Conservation (phyloP, 768 basidiomycete genomes). For the Lactarius vividus region DNA sequence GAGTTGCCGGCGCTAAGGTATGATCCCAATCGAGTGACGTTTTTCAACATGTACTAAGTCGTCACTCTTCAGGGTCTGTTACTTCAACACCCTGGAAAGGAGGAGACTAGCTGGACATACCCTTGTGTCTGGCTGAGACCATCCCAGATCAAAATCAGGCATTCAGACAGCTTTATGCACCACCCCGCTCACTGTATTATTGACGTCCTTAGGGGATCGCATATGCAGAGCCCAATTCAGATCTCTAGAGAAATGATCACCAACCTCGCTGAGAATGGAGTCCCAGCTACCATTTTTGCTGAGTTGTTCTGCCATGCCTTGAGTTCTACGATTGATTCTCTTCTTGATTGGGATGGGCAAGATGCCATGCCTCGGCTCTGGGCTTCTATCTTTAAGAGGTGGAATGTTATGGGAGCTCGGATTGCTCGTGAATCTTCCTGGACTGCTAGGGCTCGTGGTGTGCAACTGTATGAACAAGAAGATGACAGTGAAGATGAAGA, state of each 20-base stretch:
- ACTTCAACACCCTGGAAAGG: slow-evolving; percentile 30
- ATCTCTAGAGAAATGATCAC: slow-evolving; percentile 59
- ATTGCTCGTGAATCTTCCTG: slow-evolving; percentile 30
- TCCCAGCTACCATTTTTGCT: slow-evolving; percentile 43
- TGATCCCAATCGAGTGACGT: background rate
- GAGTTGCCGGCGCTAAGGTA: slow-evolving; percentile 35
- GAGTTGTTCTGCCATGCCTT: slow-evolving; percentile 30
- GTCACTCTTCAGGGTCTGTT: slow-evolving; percentile 32
- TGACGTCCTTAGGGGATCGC: slow-evolving; percentile 54
- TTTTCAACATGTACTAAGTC: background rate
- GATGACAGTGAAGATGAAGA: slow-evolving; percentile 31
- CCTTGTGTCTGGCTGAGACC: slow-evolving; percentile 33
- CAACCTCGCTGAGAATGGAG: slow-evolving; percentile 64
- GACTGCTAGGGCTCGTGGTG: slow-evolving; percentile 33
- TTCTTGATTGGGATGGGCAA: slow-evolving; percentile 29
- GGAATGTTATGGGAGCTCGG: slow-evolving; percentile 30
- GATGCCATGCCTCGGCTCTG: slow-evolving; percentile 30
- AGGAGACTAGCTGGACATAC: slow-evolving; percentile 13
- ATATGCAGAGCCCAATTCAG: slow-evolving; percentile 44
- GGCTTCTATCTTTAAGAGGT: slow-evolving; percentile 28
- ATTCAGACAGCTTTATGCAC: slow-evolving; percentile 32
- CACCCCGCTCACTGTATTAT: slow-evolving; percentile 48
- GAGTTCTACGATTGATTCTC: slow-evolving; percentile 30
- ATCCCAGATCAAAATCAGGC: slow-evolving; percentile 38
- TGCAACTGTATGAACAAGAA: slow-evolving; percentile 27